Conservation (phyloP, 2,329 filamentous ascomycete genomes). For the Thielaviopsis euricoi region DNA sequence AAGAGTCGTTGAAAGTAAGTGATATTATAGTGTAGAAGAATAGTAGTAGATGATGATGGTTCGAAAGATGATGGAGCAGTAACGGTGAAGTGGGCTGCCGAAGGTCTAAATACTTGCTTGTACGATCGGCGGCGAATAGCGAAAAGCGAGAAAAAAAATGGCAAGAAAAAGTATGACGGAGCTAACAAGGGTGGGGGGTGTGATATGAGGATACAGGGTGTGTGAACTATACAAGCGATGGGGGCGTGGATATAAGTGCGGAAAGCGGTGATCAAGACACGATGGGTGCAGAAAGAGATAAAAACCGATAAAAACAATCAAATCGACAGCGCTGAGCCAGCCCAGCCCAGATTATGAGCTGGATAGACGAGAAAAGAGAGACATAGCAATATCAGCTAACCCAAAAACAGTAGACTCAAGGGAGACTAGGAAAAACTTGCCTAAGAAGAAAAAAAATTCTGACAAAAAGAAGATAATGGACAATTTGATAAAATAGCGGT, state of each 20-base stretch:
- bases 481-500: neutral
- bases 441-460: neutral
- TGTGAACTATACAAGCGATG: neutral
- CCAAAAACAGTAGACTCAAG: neutral
- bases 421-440: neutral
- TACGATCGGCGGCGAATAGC: neutral
- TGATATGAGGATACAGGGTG: neutral
- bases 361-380: conserved; percentile 4
- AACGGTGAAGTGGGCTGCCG: neutral
- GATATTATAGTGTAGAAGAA: neutral
- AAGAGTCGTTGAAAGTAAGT: neutral
- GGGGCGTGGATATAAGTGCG: neutral
- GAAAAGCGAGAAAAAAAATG: neutral
- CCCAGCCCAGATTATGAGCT: conserved; percentile 1
- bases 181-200: neutral
- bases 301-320: neutral
- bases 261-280: neutral
- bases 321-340: neutral
- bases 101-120: neutral
- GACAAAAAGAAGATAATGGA: too few relatives aligned
- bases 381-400: conserved; percentile 2
- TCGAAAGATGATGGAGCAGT: neutral
- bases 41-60: neutral
- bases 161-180: neutral
- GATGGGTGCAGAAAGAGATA: neutral